Percentiles rank a stretch among this genome's conserved stretches.
phyloP scores from a whole-genome alignment of 306 rosid species.

The Lathyrus tuberosus region DNA sequence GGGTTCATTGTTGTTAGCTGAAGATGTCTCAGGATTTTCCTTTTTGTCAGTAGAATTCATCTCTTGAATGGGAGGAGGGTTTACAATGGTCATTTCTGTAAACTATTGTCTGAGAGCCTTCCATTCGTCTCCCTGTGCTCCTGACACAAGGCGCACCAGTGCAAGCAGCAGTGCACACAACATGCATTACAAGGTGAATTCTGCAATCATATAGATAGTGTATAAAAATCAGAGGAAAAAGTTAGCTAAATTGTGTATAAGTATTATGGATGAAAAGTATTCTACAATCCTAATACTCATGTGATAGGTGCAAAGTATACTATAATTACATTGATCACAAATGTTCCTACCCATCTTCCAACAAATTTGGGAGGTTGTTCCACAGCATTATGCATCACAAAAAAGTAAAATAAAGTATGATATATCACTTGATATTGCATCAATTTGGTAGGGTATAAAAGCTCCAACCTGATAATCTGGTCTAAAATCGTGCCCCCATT shows the following conservation, averaged over 20 bases:
- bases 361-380: too few species aligned
- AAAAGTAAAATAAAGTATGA: too few species aligned
- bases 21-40: slow-evolving; percentile 53
- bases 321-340: too few species aligned
- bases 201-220: slow-evolving; percentile 50
- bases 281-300: not conserved
- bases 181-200: slow-evolving; percentile 90
- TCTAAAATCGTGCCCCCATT: too few species aligned
- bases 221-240: slow-evolving; percentile 16
- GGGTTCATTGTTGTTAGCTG: slow-evolving; percentile 55
- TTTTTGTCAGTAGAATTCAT: slow-evolving; percentile 64
- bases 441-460: too few species aligned
- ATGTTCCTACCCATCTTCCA: too few species aligned
- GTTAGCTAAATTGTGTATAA: not conserved
- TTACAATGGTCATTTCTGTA: slow-evolving; percentile 76
- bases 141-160: slow-evolving; percentile 97
- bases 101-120: slow-evolving; percentile 66
- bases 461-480: too few species aligned
- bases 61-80: slow-evolving; percentile 86
- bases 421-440: too few species aligned
- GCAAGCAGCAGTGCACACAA: slow-evolving; percentile 90
- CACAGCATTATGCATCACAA: too few species aligned
- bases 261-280: not conserved
- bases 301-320: slow-evolving; percentile 6
- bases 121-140: slow-evolving; percentile 97